Base-by-base conservation (phyloP, 495 filamentous ascomycete genomes). In the Letharia lupina region DNA sequence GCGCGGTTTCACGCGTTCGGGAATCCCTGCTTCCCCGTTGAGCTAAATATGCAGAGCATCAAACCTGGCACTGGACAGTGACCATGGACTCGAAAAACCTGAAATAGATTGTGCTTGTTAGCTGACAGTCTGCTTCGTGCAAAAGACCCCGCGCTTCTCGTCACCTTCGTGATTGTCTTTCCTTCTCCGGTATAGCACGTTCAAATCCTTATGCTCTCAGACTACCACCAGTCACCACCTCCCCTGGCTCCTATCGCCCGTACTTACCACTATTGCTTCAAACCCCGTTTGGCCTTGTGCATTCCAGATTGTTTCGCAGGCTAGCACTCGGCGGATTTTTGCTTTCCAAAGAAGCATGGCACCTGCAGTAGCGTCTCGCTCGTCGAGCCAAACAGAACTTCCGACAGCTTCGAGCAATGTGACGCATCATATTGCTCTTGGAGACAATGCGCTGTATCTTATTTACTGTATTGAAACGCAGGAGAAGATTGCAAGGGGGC, bases 1-100 rank as follows among this genome's bases (percentile, higher is more conserved):
- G 60, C 65, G 68, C 65, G 65, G 40, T 64, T 66, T 67, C 68
- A 69, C 64, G 64, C 61, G 64, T 64, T 45, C 39, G 18, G 11
- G 33, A 16, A 65, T 65, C 66, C 66, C 62, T 68, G 54, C 62
- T 47, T 59, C 41, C 41, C 63, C 40, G 31, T 40, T 48, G 40
- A 47, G 50, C 67, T 62, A 40, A 16, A 68, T 37, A 45, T 65
- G 45, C 39, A 61, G 16, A 58, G n/a, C 18, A 42, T 15, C 40
- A 16, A 20, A 61, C 16, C 37, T 52, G 35, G 15, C 11, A 23
- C 13, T 16, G 42, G 35, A 23, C 11, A 23, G 23, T 16, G 42
- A 15, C 4, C 3, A 10, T 42, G 40, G 28, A 63, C 16, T 65
- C 39, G 33, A 56, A 15, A 42, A 42, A 2, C 40, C 12, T 42